Base-by-base conservation (phyloP, 108 stramenopile species). In the Tribonema minus region DNA sequence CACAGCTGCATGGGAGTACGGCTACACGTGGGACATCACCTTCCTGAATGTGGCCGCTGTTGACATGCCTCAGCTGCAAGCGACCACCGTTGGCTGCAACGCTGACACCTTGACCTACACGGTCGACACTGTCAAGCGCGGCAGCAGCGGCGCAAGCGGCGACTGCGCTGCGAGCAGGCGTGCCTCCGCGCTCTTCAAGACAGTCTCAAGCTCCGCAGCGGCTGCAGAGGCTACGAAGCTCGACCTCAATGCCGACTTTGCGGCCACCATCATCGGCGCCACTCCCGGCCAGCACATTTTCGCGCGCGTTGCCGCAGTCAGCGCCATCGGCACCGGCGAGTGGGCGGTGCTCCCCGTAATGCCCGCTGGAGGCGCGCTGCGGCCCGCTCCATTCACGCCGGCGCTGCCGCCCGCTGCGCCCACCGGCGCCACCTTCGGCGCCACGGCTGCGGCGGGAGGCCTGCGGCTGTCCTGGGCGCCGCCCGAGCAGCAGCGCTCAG, bases 1-100 rank as follows among this genome's bases (percentile, higher is more conserved):
- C 6, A 63, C 69, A 7, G 25, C 70, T 5, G 70, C 61, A 0
- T 80, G 79, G 79, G 79, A 2, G 26, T 80, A 71, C 27, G 79
- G 79, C 3, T 71, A 71, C 37, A 37, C 37, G 3, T 80, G 61
- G 60, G 64, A 40, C 25, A 29, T 80, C 31, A 71, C 79, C 3
- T 80, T 80, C 4, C 64, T 69, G 9, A 54, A 20, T 20, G 46
- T 54, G 46, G 9, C 46, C 9, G 15, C 46, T 54, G 46, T 20
- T 15, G 46, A 9, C 9, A 20, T 54, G 15, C 46, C 46, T 54
- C 46, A 15, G 46, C 9, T 54, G 46, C 9, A 9, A 15, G 46
- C 20, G 9, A 20, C 9, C 46, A 54, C 46, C 9, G 9, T 20
- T 54, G 46, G 15, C 46, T 54, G 46, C 46, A 20, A 9, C 20